Percentiles rank a stretch among this genome's conserved stretches.
phyloP scores from a whole-genome alignment of 2,329 filamentous ascomycete genomes.

The Cytospora piceae region DNA sequence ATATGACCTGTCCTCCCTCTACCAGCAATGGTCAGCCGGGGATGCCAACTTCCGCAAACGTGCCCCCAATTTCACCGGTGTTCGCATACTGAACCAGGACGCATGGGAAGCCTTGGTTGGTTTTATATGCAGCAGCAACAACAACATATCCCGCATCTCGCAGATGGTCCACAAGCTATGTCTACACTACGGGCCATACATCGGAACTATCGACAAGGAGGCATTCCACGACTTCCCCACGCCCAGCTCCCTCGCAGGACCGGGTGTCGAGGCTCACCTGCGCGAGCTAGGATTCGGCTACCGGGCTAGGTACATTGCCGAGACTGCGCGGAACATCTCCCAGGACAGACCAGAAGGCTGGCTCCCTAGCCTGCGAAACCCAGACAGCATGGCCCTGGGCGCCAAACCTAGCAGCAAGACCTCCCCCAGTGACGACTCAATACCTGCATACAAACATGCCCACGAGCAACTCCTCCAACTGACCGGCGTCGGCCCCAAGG shows the following conservation, averaged over 20 bases:
- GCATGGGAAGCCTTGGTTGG: conserved; percentile 92
- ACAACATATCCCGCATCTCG: conserved; percentile 93
- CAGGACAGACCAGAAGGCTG: conserved; percentile 70
- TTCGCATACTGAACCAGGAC: conserved; percentile 91
- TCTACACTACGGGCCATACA: conserved; percentile 76
- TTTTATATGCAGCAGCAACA: conserved; percentile 99
- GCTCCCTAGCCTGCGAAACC: conserved; percentile 79
- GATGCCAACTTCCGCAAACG: conserved; percentile 89
- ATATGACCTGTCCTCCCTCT: conserved; percentile 75
- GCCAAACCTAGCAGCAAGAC: conserved; percentile 35
- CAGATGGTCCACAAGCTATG: conserved; percentile 97
- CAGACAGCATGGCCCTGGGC: conserved; percentile 64
- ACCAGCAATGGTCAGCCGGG: conserved; percentile 81
- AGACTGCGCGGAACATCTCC: conserved; percentile 78
- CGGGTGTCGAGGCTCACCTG: conserved; percentile 78
- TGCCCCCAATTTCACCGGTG: conserved; percentile 84
- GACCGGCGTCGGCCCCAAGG: conserved; percentile 92
- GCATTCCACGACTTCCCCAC: conserved; percentile 86
- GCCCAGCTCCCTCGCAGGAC: conserved; percentile 71
- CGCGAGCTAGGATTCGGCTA: conserved; percentile 91
- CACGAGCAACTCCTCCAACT: conserved; percentile 79
- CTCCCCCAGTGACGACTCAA: conserved; percentile 41
- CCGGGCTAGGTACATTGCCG: conserved; percentile 86
- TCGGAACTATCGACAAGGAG: conserved; percentile 71
- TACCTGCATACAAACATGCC: conserved; percentile 70